These are phyloP conservation scores for Wickerhamiella vanderwaltii DNA, from an alignment of 805 yeast genomes.

Conservation along the genomic window DNA sequence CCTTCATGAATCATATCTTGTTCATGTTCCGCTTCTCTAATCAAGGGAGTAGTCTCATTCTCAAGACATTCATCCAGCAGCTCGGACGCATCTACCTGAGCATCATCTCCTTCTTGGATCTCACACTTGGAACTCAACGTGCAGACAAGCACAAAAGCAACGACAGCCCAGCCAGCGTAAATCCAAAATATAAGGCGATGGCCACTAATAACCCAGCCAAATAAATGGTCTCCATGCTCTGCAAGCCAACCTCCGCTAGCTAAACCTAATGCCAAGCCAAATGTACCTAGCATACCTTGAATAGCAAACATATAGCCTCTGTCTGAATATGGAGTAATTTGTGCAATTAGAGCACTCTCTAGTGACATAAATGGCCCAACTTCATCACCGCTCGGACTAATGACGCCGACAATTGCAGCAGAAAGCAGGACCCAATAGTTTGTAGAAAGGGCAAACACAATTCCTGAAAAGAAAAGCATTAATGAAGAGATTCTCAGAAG, in stretches of 20 bases:
- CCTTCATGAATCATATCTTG: not conserved
- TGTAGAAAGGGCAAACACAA: conserved; percentile 45
- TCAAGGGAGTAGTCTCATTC: conserved; percentile 2
- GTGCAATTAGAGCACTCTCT: conserved; percentile 75
- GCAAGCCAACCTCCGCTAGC: conserved; percentile 48
- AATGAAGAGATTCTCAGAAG: conserved; percentile 53
- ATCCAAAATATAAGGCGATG: conserved; percentile 47
- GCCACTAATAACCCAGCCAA: conserved; percentile 23
- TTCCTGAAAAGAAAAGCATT: conserved; percentile 58
- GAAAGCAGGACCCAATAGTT: conserved; percentile 43
- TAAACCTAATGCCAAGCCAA: conserved; percentile 68
- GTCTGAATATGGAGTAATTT: conserved; percentile 37
- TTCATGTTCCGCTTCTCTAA: not conserved
- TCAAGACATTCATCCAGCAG: not conserved
- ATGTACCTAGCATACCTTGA: conserved; percentile 55
- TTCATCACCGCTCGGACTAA: conserved; percentile 81
- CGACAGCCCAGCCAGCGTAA: conserved; percentile 43
- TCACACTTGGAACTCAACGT: conserved; percentile 16
- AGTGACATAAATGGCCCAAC: conserved; percentile 83
- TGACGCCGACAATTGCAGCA: conserved; percentile 75
- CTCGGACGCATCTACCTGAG: not conserved
- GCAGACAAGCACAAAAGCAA: conserved; percentile 36
- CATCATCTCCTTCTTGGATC: not conserved
- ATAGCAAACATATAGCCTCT: conserved; percentile 67
- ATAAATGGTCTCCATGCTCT: conserved; percentile 26